Evolutionary conservation across 345 rosid genomes (phyloP), one percentile per base, ranked within the genome.

Genomic region (Eucalyptus regnans): DNA sequence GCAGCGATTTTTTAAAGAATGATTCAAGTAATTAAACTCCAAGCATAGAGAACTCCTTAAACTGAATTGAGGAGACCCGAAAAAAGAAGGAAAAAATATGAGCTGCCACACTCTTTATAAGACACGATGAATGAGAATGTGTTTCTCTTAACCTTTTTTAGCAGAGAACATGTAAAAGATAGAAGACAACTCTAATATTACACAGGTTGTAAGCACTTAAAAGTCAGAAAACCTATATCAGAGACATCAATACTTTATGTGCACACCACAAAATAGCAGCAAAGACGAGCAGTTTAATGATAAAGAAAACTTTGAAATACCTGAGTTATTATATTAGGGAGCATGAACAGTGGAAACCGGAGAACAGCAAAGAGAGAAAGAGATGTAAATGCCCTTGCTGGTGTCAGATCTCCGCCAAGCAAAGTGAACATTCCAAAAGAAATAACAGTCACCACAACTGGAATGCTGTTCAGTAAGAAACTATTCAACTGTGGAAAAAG

Each of bases 321-420:
- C 99, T 98, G 99, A 90, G 99, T 98, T 86, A 98, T 96, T 86
- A 95, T 92, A 91, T 94, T 98, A 31, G 99, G 99, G 87, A 98
- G 99, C 98, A 97, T 93, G 93, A 95, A 95, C 86, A 98, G 94
- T 86, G 99, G 99, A 89, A 97, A 98, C 64, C 99, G 99, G 90
- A 98, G 99, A 89, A 98, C 99, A 31, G 99, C 92, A 91, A 98
- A 98, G 87, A 98, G 94, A 88, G 99, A 97, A 79, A 98, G 96
- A 58, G 99, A 92, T 56, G 99, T 98, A 92, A 98, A 98, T 90
- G 99, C 99, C 93, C 96, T 93, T 49, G 99, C 96, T 91, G 99
- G 99, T 92, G 99, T 98, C 92, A 98, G 93, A 93, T 98, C 93
- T 90, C 99, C 99, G 87, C 99, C 99, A 90, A 98, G 99, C 92